A percentile compares a stretch with the other conserved stretches of the same genome.
Conservation (phyloP, 805 yeast genomes). For the Yamadazyma paraphyllophila region DNA sequence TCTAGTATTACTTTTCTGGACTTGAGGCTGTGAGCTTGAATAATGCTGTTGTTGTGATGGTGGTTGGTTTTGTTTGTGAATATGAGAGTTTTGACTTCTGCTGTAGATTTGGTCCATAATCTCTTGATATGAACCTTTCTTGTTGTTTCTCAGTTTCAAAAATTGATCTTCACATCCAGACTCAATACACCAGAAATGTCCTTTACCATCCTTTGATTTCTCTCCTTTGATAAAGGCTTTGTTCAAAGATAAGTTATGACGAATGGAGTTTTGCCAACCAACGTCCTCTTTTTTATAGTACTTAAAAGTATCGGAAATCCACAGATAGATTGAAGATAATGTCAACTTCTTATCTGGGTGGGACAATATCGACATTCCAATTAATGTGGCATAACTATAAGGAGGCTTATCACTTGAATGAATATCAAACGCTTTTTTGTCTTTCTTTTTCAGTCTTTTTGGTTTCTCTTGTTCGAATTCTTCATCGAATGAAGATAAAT, state of each 20-base stretch:
- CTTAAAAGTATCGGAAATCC: constrained; percentile 86
- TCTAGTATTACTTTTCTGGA: not conserved
- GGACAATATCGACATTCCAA: constrained; percentile 88
- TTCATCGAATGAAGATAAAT: constrained; percentile 10
- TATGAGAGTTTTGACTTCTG: not conserved
- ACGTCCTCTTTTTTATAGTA: constrained; percentile 82
- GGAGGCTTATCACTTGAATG: constrained; percentile 77
- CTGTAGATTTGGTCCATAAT: constrained; percentile 40
- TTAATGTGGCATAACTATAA: constrained; percentile 87
- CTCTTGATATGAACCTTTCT: constrained; percentile 42
- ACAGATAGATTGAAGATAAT: constrained; percentile 71
- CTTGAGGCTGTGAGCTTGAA: constrained; percentile 1
- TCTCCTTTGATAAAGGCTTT: constrained; percentile 91
- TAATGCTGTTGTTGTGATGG: not conserved
- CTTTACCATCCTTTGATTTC: constrained; percentile 85
- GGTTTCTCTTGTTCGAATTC: constrained; percentile 10
- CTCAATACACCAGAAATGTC: constrained; percentile 91
- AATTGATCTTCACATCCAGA: constrained; percentile 82
- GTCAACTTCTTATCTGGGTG: constrained; percentile 53
- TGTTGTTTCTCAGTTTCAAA: constrained; percentile 57
- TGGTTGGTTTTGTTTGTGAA: not conserved
- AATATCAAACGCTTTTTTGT: constrained; percentile 42
- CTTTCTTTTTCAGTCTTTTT: constrained; percentile 29
- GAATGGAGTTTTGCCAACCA: constrained; percentile 97
- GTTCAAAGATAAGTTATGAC: constrained; percentile 90